Conservation (phyloP, 139 green algal species). For the Edaphochlamys debaryana region DNA sequence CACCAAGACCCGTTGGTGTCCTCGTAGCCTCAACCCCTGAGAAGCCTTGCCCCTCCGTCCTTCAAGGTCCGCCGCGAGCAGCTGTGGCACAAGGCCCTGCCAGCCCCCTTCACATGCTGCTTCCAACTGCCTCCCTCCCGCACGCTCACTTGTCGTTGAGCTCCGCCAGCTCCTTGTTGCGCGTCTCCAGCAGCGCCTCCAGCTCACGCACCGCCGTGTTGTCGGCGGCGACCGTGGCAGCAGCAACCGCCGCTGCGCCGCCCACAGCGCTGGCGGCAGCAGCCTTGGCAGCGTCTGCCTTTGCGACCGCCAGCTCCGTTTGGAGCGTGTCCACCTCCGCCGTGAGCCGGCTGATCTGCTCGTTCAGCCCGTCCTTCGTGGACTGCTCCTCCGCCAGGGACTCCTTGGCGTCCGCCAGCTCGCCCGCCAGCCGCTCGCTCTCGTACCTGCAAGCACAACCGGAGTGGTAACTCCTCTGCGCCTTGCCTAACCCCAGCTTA, state of each 20-base stretch:
- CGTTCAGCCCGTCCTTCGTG: slow-evolving; percentile 60
- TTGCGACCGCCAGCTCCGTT: slow-evolving; percentile 42
- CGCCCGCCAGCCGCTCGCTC: slow-evolving; percentile 59
- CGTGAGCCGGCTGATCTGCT: slow-evolving; percentile 42
- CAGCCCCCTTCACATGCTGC: too few species aligned
- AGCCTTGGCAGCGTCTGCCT: slow-evolving; percentile 26
- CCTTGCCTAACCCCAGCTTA: too few species aligned
- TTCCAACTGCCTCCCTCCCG: too few species aligned
- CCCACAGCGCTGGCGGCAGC: not conserved
- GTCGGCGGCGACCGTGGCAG: slow-evolving; percentile 14
- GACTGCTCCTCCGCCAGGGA: slow-evolving; percentile 67
- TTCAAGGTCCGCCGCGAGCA: too few species aligned
- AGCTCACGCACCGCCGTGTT: slow-evolving; percentile 54
- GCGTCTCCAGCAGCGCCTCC: slow-evolving; percentile 51
- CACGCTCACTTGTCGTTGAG: slow-evolving; percentile 48
- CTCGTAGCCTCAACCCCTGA: too few species aligned
- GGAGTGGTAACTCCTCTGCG: too few species aligned
- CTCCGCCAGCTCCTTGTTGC: slow-evolving; percentile 60
- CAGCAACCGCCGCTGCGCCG: not conserved
- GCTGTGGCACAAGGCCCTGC: too few species aligned
- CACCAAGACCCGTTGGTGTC: too few species aligned
- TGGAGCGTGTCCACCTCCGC: slow-evolving; percentile 68
- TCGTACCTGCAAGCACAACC: slow-evolving; percentile 49
- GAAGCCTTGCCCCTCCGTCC: too few species aligned
- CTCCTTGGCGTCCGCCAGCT: slow-evolving; percentile 61